phyloP scores from a whole-genome alignment of 768 basidiomycete species.

The Calocera cornea region DNA sequence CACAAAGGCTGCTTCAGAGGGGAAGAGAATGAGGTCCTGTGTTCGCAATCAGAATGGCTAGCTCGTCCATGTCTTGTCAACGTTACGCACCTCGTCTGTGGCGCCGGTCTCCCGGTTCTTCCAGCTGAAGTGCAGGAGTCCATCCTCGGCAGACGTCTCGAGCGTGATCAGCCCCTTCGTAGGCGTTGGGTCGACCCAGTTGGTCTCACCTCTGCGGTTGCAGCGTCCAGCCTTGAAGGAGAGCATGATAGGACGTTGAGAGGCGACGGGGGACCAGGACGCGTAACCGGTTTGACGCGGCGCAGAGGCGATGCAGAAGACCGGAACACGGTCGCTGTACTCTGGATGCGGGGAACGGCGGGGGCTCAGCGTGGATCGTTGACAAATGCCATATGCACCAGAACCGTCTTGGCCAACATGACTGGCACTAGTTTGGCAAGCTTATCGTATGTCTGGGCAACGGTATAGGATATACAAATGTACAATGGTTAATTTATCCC shows the following conservation, averaged over 20 bases:
- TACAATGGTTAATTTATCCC: too few relatives aligned
- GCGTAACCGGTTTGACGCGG: not conserved
- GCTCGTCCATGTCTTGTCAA: not conserved
- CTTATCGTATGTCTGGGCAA: too few relatives aligned
- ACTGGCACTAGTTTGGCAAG: too few relatives aligned
- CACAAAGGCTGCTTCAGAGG: constrained; percentile 68
- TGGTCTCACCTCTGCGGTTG: constrained; percentile 50
- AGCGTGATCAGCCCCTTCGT: constrained; percentile 64
- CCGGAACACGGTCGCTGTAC: not conserved
- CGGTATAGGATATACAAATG: too few relatives aligned
- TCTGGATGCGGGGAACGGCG: not conserved
- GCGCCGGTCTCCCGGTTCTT: constrained; percentile 51
- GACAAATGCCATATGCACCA: too few relatives aligned
- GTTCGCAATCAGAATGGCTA: not conserved
- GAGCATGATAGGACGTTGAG: constrained; percentile 15
- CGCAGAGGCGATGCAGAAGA: not conserved
- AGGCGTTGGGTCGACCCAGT: constrained; percentile 50
- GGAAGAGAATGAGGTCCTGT: constrained; percentile 79
- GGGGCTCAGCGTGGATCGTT: too few relatives aligned
- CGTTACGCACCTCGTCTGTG: constrained; percentile 44
- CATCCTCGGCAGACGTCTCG: constrained; percentile 51
- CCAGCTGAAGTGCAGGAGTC: constrained; percentile 67
- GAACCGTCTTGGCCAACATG: too few relatives aligned
- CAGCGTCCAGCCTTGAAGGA: constrained; percentile 63
- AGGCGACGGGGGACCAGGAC: not conserved